These are phyloP conservation scores for Solanum arcanum DNA, from an alignment of 257 asterid species.

Conservation along the genomic window DNA sequence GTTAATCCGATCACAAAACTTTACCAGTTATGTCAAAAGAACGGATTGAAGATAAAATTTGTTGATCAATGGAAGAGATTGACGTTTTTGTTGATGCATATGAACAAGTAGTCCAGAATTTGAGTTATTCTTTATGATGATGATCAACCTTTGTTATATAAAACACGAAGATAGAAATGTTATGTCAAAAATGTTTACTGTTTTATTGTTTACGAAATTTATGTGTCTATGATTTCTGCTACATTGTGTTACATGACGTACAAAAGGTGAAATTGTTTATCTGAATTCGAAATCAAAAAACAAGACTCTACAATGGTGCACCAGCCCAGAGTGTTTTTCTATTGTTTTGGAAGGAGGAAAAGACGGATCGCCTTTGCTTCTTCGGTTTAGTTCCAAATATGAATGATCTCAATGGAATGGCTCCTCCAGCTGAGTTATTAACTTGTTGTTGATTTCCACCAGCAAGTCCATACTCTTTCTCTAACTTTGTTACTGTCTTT, in stretches of 20 bases:
- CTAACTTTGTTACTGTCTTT: constrained; percentile 18
- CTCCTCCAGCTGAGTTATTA: not conserved
- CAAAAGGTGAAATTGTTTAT: not conserved
- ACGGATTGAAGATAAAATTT: not conserved
- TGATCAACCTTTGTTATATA: not conserved
- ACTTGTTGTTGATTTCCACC: constrained; percentile 10
- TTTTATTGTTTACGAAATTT: not conserved
- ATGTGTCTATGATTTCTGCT: not conserved
- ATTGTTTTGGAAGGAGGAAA: constrained; percentile 33
- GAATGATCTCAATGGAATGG: constrained; percentile 36
- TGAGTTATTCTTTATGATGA: not conserved
- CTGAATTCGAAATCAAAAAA: not conserved
- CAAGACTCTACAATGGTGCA: not conserved
- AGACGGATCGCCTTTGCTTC: constrained; percentile 38
- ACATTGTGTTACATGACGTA: too few species aligned
- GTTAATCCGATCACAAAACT: constrained; percentile 26
- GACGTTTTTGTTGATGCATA: constrained; percentile 16
- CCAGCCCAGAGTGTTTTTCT: constrained; percentile 18
- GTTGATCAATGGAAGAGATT: constrained; percentile 23
- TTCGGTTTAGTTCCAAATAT: constrained; percentile 39
- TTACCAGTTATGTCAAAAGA: constrained; percentile 22
- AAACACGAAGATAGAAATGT: not conserved
- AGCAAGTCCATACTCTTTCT: constrained; percentile 29
- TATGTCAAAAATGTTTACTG: not conserved
- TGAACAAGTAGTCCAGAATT: not conserved